Base-by-base conservation (phyloP, 1,284 basidiomycete genomes). In the Tilletia horrida region DNA sequence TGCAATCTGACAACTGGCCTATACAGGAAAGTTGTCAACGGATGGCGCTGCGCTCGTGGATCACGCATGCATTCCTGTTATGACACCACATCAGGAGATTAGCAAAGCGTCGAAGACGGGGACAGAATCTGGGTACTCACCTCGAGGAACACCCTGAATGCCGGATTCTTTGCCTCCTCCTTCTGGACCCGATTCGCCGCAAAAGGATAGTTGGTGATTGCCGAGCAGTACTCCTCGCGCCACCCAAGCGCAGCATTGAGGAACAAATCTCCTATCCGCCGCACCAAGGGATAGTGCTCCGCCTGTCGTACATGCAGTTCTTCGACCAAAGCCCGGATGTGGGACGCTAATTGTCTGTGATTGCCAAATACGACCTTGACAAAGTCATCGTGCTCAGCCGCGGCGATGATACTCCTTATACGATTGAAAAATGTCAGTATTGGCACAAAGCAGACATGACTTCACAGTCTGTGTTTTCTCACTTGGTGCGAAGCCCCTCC, bases 181-280 rank as follows among this genome's bases (percentile, higher is more conserved):
- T 93, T 90, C 80, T 90, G 91, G 81, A 97, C 84, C 67, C 89
- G 84, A 79, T 89, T 89, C 81, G 96, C 93, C 0, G 93, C 93
- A 7, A 90, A 83, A 0, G 93, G 92, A 66, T 93, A 87, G 75
- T 90, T 88, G 2, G 91, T 90, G 25, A 93, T 87, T 75, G 97
- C 97, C 14, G 86, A 85, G 0, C 91, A 91, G 82, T 98, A 98
- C 2, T 89, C 88, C 8, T 88, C 84, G 43, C 90, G 86, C 84
- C 97, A 97, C 76, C 94, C 91, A 1, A 91, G 89, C 0, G 92
- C 92, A 0, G 92, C 90, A 18, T 89, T 88, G 62, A 97, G 84
- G 78, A 97, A 91, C 64, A 97, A 88, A 79, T 97, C 93, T 0
- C 94, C 95, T 57, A 97, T 90, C 57, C 86, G 86, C 70, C 90